Base-by-base conservation (phyloP, 2,329 filamentous ascomycete genomes). In the Penicillium sp. region DNA sequence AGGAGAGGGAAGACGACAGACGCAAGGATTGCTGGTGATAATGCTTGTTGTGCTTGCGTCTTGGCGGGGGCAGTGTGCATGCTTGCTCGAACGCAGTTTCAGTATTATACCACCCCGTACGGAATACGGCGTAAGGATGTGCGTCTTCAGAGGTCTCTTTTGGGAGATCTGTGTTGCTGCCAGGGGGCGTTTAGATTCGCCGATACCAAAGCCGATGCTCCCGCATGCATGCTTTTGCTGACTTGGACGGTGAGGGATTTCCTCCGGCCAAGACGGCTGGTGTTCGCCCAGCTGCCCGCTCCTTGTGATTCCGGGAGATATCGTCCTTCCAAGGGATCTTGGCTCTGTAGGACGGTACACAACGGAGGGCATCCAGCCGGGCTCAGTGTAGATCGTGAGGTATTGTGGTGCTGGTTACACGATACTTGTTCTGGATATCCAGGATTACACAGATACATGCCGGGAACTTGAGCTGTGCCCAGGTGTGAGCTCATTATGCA, bases 1-100 rank as follows among this genome's bases (percentile, higher is more conserved):
- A 43, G 55, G 51, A 43, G 48, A 40, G 36, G 40, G 44, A 31
- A 40, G 34, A 5, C 18, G 22, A 43, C 36, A 21, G 21, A 49
- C 49, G 60, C 45, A 61, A 61, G 54, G 56, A 50, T 39, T 24
- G 13, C n/a, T 52, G 18, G 5, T 45, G 51, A 47, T 57, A 52
- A 50, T 54, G 44, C 40, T 54, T 52, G 49, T 52, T 51, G 31
- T 43, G 38, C 24, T 49, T 45, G 44, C 45, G 7, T 47, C 60
- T 63, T 63, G 57, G 59, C 57, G 56, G 60, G 51, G 60, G 54
- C 60, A 54, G 52, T 54, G 47, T 54, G 52, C 52, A 50, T 54
- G 47, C 52, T 54, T 24, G 36, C 24, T 34, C 40, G 18, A 34
- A 38, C 29, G 34, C 13, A 34, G 32, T 13, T 34, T 34, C 32